Base-by-base conservation (phyloP, 2,329 filamentous ascomycete genomes). In the Bipolaris oryzae region DNA sequence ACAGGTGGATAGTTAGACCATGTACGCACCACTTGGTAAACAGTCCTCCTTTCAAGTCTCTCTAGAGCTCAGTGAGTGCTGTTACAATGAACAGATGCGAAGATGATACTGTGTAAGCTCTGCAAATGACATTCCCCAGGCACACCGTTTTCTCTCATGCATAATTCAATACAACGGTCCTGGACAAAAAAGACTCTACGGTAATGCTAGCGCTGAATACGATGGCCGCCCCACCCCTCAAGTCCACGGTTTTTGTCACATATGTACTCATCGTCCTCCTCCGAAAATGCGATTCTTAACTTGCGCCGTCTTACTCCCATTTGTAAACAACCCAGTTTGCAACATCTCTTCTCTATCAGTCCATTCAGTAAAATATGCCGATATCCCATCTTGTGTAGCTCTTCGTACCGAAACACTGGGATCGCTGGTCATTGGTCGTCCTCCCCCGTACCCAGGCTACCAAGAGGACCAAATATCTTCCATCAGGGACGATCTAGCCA, bases 1-100 rank as follows among this genome's bases (percentile, higher is more conserved):
- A 53, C 38, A 53, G 62, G 33, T 16, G 48, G 45, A 42, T 21
- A 28, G 58, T 58, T 33, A 13, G n/a, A 60, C 61, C 59, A 62
- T 5, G n/a, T 44, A 50, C 35, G 61, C 61, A 57, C 16, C 47
- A 28, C 7, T 28, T 10, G 7, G 15, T 37, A 39, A 20, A 39
- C 5, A 3, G 37, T 20, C 7, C 25, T 10, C 37, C 37, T 20
- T 20, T 39, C 16, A 20, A 39, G 37, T 20, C 5, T 18, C 7
- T 9, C 16, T 39, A 20, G 7, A 20, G 7, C 37, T 9, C 18
- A n/a, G 16, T n/a, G 18, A 18, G n/a, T 16, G 2, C 13, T 9
- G 34, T 5, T 37, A 9, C 16, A 1, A 20, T 39, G 16, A 20
- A 18, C 16, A 7, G 20, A 39, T 7, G 37, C 37, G 20, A 3